Base-by-base conservation (phyloP, 2,329 filamentous ascomycete species). In the Diaporthe sp. region DNA sequence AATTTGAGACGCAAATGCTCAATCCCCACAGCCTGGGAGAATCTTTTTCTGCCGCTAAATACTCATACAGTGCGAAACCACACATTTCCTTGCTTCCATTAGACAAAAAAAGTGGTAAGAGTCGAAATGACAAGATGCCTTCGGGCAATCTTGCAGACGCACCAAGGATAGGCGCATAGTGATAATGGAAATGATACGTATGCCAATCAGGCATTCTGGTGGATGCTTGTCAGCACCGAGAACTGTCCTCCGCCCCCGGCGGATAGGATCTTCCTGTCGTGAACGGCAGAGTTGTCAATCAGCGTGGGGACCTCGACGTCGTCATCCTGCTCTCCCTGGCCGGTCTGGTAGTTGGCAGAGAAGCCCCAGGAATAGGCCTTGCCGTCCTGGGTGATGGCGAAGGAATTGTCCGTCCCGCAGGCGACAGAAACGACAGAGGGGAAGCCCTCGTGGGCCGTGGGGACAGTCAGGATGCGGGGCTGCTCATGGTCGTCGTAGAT, bases 181-280 rank as follows among this genome's bases (percentile, higher is more conserved):
- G 7, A 53, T 22, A 53, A 39, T 34, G 7, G 17, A 42, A 42
- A 39, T 42, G 49, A 15, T 13, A 25, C 9, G n/a, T 4, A 22
- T 28, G 49, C n/a, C 8, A 19, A 31, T 70, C 9, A 70, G 49
- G 39, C 73, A 17, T 71, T 39, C 10, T 31, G 3, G n/a, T 85
- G 79, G 76, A 82, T 81, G 72, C 89, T 88, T 13, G 88, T 87
- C n/a, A 94, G 80, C 34, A 94, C 85, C 1, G 92, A 93, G 83
- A 92, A 98, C 82, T 98, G 96, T 7, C 95, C 95, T 78, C 96
- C 96, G n/a, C 93, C 93, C 58, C 94, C 94, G n/a, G 94, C 94
- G 84, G 90, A 95, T 46, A 92, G 88, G 58, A 98, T 88, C 83
- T 92, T 92, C 85, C 93, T 92, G 57, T 91, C 94, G 42, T 92